These are phyloP conservation scores for Chaetomiaceae sp. DNA, from an alignment of 2,329 filamentous ascomycete species.

Conservation along the genomic window DNA sequence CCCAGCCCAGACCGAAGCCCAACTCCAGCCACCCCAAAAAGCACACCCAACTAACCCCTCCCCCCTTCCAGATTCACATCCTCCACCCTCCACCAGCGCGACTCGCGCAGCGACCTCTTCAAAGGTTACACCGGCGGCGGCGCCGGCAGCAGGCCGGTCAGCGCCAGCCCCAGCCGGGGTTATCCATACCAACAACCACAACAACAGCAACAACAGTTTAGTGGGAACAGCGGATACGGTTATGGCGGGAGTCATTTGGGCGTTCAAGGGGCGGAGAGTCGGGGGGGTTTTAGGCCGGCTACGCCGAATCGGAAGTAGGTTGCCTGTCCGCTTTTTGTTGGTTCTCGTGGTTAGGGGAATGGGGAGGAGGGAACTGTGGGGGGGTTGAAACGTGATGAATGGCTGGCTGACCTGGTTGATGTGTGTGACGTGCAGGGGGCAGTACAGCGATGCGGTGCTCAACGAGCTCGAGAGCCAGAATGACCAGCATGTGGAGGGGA, in stretches of 20 bases:
- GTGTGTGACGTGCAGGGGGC: slow-evolving; percentile 55
- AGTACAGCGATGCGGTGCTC: slow-evolving; percentile 88
- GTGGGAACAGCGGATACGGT: slow-evolving; percentile 34
- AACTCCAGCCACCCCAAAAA: neutral
- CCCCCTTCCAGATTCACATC: slow-evolving; percentile 54
- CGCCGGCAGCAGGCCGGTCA: slow-evolving; percentile 39
- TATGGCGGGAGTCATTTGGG: slow-evolving; percentile 41
- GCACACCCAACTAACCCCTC: neutral
- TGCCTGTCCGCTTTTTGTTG: slow-evolving; percentile 18
- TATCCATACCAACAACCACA: neutral
- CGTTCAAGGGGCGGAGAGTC: slow-evolving; percentile 29
- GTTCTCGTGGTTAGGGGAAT: neutral
- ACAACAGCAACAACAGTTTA: neutral
- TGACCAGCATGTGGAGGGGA: slow-evolving; percentile 82
- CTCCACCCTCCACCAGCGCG: slow-evolving; percentile 67
- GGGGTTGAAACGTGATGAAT: neutral
- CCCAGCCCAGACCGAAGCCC: neutral
- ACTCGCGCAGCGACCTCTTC: slow-evolving; percentile 69
- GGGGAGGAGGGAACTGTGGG: neutral
- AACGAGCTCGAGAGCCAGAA: slow-evolving; percentile 96
- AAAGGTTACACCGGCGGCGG: slow-evolving; percentile 62
- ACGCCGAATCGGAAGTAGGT: slow-evolving; percentile 64
- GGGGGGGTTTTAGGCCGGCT: slow-evolving; percentile 53
- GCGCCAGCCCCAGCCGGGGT: slow-evolving; percentile 40
- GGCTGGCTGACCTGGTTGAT: neutral